phyloP scores from a whole-genome alignment of 2,329 filamentous ascomycete genomes.

The Diaporthe batatas region DNA sequence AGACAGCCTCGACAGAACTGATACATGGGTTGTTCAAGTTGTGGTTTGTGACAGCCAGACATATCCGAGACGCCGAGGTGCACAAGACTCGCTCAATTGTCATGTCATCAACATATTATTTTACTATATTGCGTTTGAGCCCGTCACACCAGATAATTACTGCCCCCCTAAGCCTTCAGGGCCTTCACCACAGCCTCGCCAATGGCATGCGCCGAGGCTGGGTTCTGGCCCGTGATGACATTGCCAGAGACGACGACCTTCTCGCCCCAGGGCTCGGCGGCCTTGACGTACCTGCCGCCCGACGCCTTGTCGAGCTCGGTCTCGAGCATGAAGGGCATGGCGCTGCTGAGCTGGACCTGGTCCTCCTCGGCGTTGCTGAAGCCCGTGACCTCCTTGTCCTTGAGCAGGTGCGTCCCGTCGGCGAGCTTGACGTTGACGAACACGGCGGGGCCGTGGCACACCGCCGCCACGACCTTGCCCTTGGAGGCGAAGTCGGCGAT shows the following conservation, averaged over 20 bases:
- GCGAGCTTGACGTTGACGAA: conserved; percentile 68
- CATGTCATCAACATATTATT: neutral
- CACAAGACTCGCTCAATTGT: neutral
- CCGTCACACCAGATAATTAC: too few relatives aligned
- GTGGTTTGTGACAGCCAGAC: neutral
- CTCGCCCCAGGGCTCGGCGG: conserved; percentile 62
- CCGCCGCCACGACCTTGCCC: conserved; percentile 74
- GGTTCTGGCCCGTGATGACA: conserved; percentile 71
- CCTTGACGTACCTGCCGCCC: conserved; percentile 69
- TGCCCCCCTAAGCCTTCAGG: conserved; percentile 46
- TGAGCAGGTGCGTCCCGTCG: conserved; percentile 66
- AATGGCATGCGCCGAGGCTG: conserved; percentile 63
- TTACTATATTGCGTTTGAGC: neutral
- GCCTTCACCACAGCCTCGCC: conserved; percentile 65
- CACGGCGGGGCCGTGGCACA: conserved; percentile 78
- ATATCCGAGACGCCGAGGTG: too few relatives aligned
- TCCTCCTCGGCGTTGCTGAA: conserved; percentile 71
- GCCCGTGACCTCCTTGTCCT: conserved; percentile 70
- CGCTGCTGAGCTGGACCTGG: conserved; percentile 53
- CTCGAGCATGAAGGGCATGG: conserved; percentile 72
- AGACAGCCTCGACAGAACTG: neutral
- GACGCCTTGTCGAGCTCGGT: conserved; percentile 63
- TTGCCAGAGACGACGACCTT: conserved; percentile 65
- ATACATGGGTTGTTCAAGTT: neutral
- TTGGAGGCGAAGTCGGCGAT: conserved; percentile 72